phyloP scores from a whole-genome alignment of 208 protist genomes.

The Leishmania arabica region DNA sequence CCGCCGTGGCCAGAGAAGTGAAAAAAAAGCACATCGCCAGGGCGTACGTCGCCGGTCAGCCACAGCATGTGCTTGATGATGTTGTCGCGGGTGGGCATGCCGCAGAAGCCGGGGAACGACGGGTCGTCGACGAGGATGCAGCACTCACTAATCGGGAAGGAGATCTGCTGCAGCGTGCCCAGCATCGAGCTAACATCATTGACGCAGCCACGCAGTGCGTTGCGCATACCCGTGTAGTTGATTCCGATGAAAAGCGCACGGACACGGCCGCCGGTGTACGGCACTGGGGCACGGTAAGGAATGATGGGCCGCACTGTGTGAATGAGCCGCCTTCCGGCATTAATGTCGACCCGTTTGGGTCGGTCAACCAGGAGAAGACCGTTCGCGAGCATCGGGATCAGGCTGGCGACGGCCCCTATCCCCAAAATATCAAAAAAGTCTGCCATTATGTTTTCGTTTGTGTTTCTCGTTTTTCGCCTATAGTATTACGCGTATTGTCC shows the following conservation, averaged over 20 bases:
- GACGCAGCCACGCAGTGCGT: slow-evolving; percentile 78
- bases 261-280: slow-evolving; percentile 85
- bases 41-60: slow-evolving; percentile 70
- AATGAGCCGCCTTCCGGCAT: slow-evolving; percentile 42
- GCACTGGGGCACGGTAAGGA: slow-evolving; percentile 69
- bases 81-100: slow-evolving; percentile 75
- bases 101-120: slow-evolving; percentile 75
- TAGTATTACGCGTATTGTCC: neutral
- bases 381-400: slow-evolving; percentile 48
- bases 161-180: slow-evolving; percentile 74
- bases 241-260: slow-evolving; percentile 92
- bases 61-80: slow-evolving; percentile 89
- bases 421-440: slow-evolving; percentile 37
- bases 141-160: slow-evolving; percentile 81
- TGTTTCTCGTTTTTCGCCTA: neutral
- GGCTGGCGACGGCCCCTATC: slow-evolving; percentile 23
- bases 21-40: slow-evolving; percentile 90
- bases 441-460: slow-evolving; percentile 6
- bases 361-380: slow-evolving; percentile 56
- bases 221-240: slow-evolving; percentile 83
- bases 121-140: slow-evolving; percentile 87
- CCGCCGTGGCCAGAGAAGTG: slow-evolving; percentile 93
- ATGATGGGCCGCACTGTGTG: slow-evolving; percentile 55
- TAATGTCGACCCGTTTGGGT: slow-evolving; percentile 65
- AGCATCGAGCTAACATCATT: slow-evolving; percentile 89